Evolutionary conservation across 2,329 filamentous ascomycete genomes (phyloP).

Genomic region (Periconia macrospinosa): DNA sequence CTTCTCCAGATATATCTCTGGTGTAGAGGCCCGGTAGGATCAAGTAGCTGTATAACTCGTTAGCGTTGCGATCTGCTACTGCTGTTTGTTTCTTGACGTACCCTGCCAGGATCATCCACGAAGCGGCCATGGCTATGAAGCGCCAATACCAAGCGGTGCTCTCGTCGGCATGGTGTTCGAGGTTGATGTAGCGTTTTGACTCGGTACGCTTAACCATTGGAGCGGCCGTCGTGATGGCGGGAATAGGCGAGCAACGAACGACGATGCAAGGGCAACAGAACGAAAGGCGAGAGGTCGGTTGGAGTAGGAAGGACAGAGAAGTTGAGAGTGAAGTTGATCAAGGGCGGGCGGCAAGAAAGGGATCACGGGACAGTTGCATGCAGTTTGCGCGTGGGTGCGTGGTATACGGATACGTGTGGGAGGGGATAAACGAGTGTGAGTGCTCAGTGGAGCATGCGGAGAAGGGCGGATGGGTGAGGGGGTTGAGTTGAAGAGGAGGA

Average conservation of each 20-base stretch:
- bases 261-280: not conserved
- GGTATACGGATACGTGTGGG: not conserved
- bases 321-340: not conserved
- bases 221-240: constrained; percentile 8
- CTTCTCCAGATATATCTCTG: constrained; percentile 16
- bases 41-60: constrained; percentile 44
- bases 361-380: not conserved
- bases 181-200: constrained; percentile 34
- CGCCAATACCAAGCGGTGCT: constrained; percentile 52
- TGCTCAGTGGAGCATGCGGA: not conserved
- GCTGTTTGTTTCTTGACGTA: constrained; percentile 23
- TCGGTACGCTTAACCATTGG: constrained; percentile 33
- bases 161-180: constrained; percentile 25
- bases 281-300: not conserved
- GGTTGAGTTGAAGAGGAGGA: not conserved
- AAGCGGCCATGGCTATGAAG: constrained; percentile 46
- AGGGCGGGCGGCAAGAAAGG: not conserved
- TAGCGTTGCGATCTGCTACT: not conserved
- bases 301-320: not conserved
- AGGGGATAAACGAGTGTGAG: not conserved
- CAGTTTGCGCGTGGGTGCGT: not conserved
- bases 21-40: constrained; percentile 53
- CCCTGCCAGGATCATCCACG: constrained; percentile 54
- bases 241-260: not conserved
- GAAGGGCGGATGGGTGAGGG: not conserved